Conservation (phyloP, 108 stramenopile species). For the Fragilaria radians region DNA sequence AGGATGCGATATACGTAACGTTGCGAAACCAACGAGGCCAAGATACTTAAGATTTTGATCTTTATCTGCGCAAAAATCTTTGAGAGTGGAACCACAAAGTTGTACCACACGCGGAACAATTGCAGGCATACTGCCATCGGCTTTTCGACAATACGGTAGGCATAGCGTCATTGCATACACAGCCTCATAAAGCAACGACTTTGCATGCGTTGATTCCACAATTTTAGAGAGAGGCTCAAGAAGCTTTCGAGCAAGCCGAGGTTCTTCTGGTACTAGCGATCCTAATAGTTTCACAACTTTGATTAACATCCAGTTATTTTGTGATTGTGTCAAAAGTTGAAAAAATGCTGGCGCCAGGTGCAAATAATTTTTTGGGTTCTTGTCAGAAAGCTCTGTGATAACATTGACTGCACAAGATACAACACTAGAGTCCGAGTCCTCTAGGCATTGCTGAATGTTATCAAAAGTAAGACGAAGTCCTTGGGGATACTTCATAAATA, state of each 20-base stretch:
- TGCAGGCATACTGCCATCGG: constrained; percentile 89
- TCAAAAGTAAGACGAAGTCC: constrained; percentile 96
- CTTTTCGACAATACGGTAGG: constrained; percentile 86
- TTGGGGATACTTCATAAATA: constrained; percentile 98
- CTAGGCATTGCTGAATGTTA: constrained; percentile 81
- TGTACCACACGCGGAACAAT: constrained; percentile 82
- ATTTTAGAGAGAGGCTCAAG: constrained; percentile 95
- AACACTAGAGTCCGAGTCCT: constrained; percentile 88
- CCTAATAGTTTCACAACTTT: constrained; percentile 98
- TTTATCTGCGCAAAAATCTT: constrained; percentile 88
- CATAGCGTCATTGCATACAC: constrained; percentile 92
- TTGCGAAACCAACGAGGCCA: constrained; percentile 93
- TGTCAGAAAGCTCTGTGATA: constrained; percentile 94
- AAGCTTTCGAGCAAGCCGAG: constrained; percentile 95
- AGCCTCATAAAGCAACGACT: constrained; percentile 94
- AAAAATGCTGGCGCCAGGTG: constrained; percentile 97
- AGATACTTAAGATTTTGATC: constrained; percentile 99
- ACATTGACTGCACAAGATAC: constrained; percentile 98
- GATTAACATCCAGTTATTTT: constrained; percentile 99
- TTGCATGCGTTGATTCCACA: constrained; percentile 91
- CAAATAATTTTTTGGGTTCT: constrained; percentile 97
- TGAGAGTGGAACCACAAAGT: constrained; percentile 86
- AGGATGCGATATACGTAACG: constrained; percentile 89
- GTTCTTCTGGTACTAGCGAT: constrained; percentile 94
- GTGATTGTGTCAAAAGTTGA: constrained; percentile 85